Conservation (phyloP, 495 filamentous ascomycete species). For the Chlorociboria aeruginascens region DNA sequence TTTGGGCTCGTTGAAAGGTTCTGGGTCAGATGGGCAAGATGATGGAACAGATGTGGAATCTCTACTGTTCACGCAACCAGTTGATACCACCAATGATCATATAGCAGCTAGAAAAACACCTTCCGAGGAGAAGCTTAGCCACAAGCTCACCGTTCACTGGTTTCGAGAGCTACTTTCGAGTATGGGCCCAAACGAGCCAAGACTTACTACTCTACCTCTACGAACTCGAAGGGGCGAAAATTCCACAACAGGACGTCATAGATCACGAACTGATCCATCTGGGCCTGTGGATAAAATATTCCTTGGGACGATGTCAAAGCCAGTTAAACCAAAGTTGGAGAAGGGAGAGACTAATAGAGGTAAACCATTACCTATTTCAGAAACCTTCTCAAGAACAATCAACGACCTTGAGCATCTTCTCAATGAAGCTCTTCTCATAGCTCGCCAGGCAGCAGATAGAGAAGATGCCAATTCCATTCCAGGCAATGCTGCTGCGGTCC, state of each 20-base stretch:
- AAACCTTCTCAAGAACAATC: conserved; percentile 19
- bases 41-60: not conserved
- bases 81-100: not conserved
- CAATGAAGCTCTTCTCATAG: conserved; percentile 26
- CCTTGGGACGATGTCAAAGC: not conserved
- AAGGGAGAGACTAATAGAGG: conserved; percentile 1
- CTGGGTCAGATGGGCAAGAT: not conserved
- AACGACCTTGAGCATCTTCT: conserved; percentile 26
- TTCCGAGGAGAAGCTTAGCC: not conserved
- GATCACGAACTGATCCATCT: not conserved
- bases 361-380: not conserved
- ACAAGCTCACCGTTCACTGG: conserved; percentile 15
- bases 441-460: conserved; percentile 21
- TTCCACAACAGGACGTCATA: not conserved
- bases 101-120: not conserved
- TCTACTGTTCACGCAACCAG: not conserved
- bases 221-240: conserved; percentile 1
- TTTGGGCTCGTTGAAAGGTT: not conserved
- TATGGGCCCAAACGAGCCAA: conserved; percentile 9
- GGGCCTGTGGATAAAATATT: not conserved
- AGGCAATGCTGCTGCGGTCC: conserved; percentile 5
- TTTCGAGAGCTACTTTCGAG: conserved; percentile 9
- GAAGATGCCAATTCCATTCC: conserved; percentile 6
- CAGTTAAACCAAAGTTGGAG: not conserved
- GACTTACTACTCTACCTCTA: conserved; percentile 14